Base-by-base conservation (phyloP, 1,284 basidiomycete species). In the Apiotrichum gracile region DNA sequence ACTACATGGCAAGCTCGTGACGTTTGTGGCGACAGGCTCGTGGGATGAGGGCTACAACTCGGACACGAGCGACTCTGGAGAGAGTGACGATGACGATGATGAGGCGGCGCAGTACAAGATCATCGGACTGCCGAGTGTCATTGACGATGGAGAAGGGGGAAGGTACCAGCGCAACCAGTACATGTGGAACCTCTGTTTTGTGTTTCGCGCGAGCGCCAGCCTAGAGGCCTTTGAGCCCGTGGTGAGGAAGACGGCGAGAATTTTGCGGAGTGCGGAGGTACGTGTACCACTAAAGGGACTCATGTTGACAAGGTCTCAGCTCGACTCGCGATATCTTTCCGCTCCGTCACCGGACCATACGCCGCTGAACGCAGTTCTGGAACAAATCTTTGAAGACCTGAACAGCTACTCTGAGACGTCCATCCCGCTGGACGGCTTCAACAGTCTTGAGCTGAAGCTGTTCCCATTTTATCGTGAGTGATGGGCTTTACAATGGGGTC, bases 341-440 rank as follows among this genome's bases (percentile, higher is more conserved):
- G 83, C 82, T 7, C 79, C 85, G 1, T 77, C 81, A 45, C 86
- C 85, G 6, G 82, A 85, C 1, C 80, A 82, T 41, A 81, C 85
- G 0, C 61, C 68, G 7, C 83, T 98, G 48, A 83, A 88, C 61
- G 84, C 86, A 7, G 87, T 98, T 52, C 83, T 98, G 29, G 94
- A 99, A 73, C 93, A 97, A 70, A 80, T 99, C 1, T 97, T 92
- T 63, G 93, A 97, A 68, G 96, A 99, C 65, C 77, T 98, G 58
- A 97, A 97, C 75, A 92, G 90, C 5, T 98, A 96, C 76, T 91
- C 90, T 0, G 92, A 96, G 74, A 92, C 92, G 1, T 90, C 88
- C 2, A 93, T 97, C 50, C 80, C 82, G 1, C 84, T 97, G 55
- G 89, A 93, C 70, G 80, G 82, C 49, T 91, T 89, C 78, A 93